Base-by-base conservation (phyloP, 2,329 filamentous ascomycete genomes). In the Talaromyces atroroseus region DNA sequence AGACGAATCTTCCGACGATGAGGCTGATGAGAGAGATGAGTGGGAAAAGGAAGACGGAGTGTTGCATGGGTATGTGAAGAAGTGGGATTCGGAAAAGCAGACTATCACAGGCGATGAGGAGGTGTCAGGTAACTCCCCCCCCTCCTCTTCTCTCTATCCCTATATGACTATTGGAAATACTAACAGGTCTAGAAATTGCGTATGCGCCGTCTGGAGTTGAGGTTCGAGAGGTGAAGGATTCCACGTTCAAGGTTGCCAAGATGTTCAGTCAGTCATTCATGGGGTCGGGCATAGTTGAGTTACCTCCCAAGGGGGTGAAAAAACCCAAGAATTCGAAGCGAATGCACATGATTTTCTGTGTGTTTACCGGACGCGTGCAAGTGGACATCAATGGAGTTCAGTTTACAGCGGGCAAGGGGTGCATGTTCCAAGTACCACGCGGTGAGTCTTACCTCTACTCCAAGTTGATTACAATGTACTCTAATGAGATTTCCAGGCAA, bases 291-390 rank as follows among this genome's bases (percentile, higher is more conserved):
- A 82, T 97, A 52, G 89, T 99, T 38, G 92, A 97, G 65, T 77
- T 99, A 51, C 89, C 90, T 5, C 86, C 90, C 0, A 87, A 88
- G 2, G 85, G 89, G 32, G 84, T 88, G 68, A 99, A 99, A 78
- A 84, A 86, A 63, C 83, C 87, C 49, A 97, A 97, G 80, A 97
- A 96, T 73, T 88, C 89, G 36, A 82, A 92, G 60, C 92, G 89
- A 76, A 97, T 96, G 90, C 91, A 96, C 68, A 94, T 99, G 87
- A 86, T 89, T 1, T 97, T 97, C 72, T 96, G 95, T 65, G 88
- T 99, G 29, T 87, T 90, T 64, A 82, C 83, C 46, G 94, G 94
- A 21, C 85, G 88, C 61, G 90, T 96, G 20, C 79, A 85, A 62
- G 92, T 96, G 20, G 88, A 84, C 26, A 88, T 76, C 12, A 72